Evolutionary conservation across 1,284 basidiomycete species (phyloP).

Genomic region (Puccinia sorghi): DNA sequence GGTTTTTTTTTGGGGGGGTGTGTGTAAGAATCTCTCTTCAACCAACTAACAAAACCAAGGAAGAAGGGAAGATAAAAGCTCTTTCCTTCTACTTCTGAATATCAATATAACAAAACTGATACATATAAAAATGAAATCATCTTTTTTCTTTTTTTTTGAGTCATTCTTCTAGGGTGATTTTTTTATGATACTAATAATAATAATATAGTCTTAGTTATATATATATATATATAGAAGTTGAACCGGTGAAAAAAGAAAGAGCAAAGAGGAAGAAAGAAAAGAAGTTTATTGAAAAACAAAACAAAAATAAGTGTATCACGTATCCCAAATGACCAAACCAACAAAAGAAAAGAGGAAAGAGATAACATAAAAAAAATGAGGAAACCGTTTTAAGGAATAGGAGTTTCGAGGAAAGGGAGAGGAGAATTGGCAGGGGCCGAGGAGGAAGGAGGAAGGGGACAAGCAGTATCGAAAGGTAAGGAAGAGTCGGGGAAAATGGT

Average conservation of each 20-base stretch:
- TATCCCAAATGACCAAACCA: background rate
- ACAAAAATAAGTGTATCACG: background rate
- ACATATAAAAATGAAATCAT: too few species aligned
- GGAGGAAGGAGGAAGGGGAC: background rate
- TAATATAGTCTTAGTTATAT: too few species aligned
- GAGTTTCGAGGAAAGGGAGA: background rate
- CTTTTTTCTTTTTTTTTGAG: too few species aligned
- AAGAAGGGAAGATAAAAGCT: background rate
- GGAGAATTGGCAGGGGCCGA: background rate
- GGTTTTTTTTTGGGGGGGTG: too few species aligned
- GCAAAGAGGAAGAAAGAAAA: background rate
- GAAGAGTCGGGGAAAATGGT: background rate
- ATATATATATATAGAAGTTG: too few species aligned
- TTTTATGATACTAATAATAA: background rate
- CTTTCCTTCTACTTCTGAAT: too few species aligned
- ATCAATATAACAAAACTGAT: too few species aligned
- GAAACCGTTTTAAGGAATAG: background rate
- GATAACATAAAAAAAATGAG: background rate
- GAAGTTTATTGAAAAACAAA: background rate
- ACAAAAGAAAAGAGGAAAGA: background rate
- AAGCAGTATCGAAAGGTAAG: background rate
- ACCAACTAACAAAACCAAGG: constrained; percentile 14
- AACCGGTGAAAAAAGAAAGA: background rate
- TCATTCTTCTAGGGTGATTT: too few species aligned
- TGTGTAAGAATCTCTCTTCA: too few species aligned